Base-by-base conservation (phyloP, 139 green algal species). In the Pleodorina starrii region DNA sequence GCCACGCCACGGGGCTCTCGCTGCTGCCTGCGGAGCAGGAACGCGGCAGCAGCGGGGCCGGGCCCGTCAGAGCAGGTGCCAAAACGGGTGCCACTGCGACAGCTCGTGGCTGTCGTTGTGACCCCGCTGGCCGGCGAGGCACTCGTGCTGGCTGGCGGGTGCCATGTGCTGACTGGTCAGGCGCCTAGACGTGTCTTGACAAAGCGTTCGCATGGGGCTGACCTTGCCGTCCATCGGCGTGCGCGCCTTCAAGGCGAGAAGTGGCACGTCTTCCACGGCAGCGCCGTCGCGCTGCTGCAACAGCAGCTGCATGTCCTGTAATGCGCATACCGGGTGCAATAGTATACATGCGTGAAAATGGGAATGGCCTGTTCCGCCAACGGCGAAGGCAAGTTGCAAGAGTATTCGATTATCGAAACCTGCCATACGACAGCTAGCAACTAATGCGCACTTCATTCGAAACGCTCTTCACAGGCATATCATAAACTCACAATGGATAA, bases 1-100 rank as follows among this genome's bases (percentile, higher is more conserved):
- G 6, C 36, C 81, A 36, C 43, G 42, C 9, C 60, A 46, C 81
- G 60, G 23, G 60, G 40, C 60, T 43, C 60, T 87, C 60, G 60
- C 81, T 78, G 81, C 81, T 74, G 81, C 81, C 81, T 87, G 81
- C 60, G 60, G 81, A 77, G 81, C 81, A 87, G 60, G n/a, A 25
- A 59, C 60, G 60, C 60, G 81, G 60, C 81, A 48, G 60, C 81
- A 87, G 81, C 81, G 57, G 57, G 57, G 40, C 40, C 57, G 42
- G 27, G 54, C 3, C 25, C 7, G 12, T 87, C 43, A 87, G 42
- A 77, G 60, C 40, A 87, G 43, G 60, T 87, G 81, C 81, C 81
- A 87, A 57, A 87, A 87, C 16, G 81, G 81, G 32, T 87, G 81
- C 81, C 81, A 87, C 14, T 11, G 43, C 63, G 60, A 87, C 60